Evolutionary conservation across 495 filamentous ascomycete genomes (phyloP).

Genomic region (Penicillium simplicissimum): DNA sequence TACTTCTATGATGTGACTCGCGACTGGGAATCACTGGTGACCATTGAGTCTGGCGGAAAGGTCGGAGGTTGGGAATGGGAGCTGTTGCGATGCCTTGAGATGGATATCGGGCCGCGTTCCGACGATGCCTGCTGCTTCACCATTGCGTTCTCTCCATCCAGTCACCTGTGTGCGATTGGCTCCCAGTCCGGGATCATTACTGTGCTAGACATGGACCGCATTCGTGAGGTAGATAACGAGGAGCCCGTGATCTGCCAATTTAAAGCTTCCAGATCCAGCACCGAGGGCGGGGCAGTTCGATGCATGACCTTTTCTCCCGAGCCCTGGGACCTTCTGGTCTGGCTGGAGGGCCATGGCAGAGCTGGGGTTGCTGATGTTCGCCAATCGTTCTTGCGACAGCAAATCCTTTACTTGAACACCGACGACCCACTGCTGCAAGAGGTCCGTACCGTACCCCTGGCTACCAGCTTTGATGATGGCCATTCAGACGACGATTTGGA

Average conservation of each 20-base stretch:
- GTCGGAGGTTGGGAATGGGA: constrained; percentile 44
- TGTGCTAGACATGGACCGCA: constrained; percentile 59
- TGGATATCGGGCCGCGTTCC: constrained; percentile 36
- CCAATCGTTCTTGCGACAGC: constrained; percentile 70
- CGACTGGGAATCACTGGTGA: constrained; percentile 42
- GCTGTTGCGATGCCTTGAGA: constrained; percentile 35
- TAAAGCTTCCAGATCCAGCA: constrained; percentile 57
- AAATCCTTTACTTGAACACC: constrained; percentile 66
- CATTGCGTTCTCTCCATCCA: constrained; percentile 70
- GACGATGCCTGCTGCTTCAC: constrained; percentile 62
- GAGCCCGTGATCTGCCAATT: constrained; percentile 47
- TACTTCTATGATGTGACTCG: constrained; percentile 69
- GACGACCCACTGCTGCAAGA: constrained; percentile 53
- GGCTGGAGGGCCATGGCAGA: constrained; percentile 86
- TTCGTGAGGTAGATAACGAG: constrained; percentile 44
- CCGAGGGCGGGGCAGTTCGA: constrained; percentile 75
- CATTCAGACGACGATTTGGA: constrained; percentile 29
- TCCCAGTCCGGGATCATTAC: constrained; percentile 72
- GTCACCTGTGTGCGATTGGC: constrained; percentile 66
- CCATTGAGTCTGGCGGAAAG: constrained; percentile 43
- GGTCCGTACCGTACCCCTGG: constrained; percentile 52
- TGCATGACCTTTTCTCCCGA: constrained; percentile 90
- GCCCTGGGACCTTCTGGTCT: constrained; percentile 88
- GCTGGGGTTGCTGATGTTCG: constrained; percentile 85
- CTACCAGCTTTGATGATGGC: constrained; percentile 27